Percentiles rank a stretch among this genome's conserved stretches.
Conservation (phyloP, 345 rosid species). For the Lenwebbia sp. region DNA sequence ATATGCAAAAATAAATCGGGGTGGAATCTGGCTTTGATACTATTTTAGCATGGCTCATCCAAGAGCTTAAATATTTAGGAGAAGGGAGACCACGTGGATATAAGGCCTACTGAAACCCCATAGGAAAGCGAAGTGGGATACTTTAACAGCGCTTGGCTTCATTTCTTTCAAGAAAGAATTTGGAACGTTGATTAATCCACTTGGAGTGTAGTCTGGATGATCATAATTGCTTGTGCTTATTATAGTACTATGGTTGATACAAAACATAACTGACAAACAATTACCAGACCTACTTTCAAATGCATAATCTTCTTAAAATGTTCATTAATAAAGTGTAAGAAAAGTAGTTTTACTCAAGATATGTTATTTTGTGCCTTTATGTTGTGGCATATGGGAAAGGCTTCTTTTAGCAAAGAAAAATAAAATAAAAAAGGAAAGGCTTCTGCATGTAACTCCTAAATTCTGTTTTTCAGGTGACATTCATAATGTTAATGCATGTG, state of each 20-base stretch:
- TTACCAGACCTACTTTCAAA: not conserved
- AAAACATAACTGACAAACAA: not conserved
- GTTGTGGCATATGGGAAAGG: not conserved
- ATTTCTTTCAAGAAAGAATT: not conserved
- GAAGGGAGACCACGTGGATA: not conserved
- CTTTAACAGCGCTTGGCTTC: not conserved
- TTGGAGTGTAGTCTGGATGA: not conserved
- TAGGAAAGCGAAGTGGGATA: not conserved
- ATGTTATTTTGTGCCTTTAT: not conserved
- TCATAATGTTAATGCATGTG: not conserved
- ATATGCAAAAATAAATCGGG: not conserved
- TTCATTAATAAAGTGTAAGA: not conserved
- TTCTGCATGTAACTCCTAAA: not conserved
- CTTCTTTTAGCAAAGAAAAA: not conserved
- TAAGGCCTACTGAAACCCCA: not conserved
- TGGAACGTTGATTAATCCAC: not conserved
- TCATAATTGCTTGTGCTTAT: not conserved
- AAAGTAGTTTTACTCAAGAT: not conserved
- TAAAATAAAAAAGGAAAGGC: not conserved
- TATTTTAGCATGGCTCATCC: not conserved
- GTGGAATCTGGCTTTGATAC: not conserved
- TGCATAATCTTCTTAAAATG: not conserved
- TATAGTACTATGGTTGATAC: not conserved
- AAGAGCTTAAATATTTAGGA: not conserved
- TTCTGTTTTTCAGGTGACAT: not conserved